phyloP scores from a whole-genome alignment of 2,329 filamentous ascomycete genomes.

The Colletotrichum eremochloae region DNA sequence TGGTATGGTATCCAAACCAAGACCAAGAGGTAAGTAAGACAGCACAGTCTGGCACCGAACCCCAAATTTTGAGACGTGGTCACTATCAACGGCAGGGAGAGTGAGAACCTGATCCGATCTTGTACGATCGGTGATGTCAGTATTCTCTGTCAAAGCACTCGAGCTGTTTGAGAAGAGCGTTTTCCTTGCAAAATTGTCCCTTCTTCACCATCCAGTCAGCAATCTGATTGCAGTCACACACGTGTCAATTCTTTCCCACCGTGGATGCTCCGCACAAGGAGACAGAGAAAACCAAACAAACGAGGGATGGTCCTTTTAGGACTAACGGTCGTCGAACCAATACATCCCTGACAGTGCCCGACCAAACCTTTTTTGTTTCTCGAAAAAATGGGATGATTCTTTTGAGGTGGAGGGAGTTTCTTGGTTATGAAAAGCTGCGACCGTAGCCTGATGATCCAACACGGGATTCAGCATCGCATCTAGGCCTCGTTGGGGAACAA shows the following conservation, averaged over 20 bases:
- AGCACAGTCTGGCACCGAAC: conserved; percentile 13
- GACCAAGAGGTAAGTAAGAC: conserved; percentile 31
- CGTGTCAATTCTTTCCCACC: conserved; percentile 10
- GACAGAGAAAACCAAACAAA: conserved; percentile 7
- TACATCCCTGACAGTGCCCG: background rate
- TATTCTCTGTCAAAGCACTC: conserved; percentile 15
- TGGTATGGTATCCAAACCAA: conserved; percentile 1
- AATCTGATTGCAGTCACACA: conserved; percentile 16
- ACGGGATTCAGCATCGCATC: background rate
- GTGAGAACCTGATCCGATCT: background rate
- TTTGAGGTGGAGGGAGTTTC: background rate
- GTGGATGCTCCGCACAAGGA: background rate
- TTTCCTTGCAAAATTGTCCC: conserved; percentile 1
- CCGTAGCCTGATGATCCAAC: background rate
- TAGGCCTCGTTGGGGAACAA: background rate
- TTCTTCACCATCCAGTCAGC: background rate
- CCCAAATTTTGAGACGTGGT: background rate
- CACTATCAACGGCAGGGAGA: background rate
- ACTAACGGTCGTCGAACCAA: background rate
- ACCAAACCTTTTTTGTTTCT: background rate
- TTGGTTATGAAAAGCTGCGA: background rate
- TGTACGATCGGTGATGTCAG: conserved; percentile 16
- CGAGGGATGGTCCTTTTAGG: background rate
- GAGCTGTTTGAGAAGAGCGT: conserved; percentile 6
- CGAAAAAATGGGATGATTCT: background rate